Evolutionary conservation across 2,329 filamentous ascomycete species (phyloP), one percentile per base, ranked within the genome.

Genomic region (Fusarium miscanthi): DNA sequence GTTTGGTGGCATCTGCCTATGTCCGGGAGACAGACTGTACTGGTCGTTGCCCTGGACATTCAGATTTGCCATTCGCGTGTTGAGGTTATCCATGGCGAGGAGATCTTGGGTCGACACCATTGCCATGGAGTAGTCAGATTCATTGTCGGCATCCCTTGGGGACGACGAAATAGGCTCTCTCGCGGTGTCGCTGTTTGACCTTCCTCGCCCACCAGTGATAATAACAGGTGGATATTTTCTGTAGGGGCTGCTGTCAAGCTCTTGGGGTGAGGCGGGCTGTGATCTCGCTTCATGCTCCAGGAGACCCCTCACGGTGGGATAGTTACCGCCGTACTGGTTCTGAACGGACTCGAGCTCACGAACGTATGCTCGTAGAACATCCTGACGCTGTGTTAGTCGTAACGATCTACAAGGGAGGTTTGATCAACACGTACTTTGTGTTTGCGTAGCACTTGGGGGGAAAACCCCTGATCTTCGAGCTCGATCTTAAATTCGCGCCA

Each of bases 401-500:
- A 70, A 66, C 54, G 52, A 45, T 38, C 53, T 59, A 61, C 69
- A 52, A 54, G 46, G 37, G 41, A 54, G 27, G 25, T 33, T 53
- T 48, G 16, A 42, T 64, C 25, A 33, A 38, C 31, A 53, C 83
- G 53, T 80, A 90, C 89, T 84, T 90, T 88, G 81, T 91, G 86
- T 66, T 87, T 84, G 41, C 84, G 82, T 63, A 90, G 75, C 6
- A 90, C 84, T 33, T 88, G 84, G 48, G 82, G 82, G 4, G 88
- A 87, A 73, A 91, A 89, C 13, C 89, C 89, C 66, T 89, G 88
- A 42, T 82, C 83, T 52, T 88, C 84, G 30, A 91, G 82, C 72
- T 90, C 88, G n/a, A 83, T 78, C 67, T 86, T 85, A 77, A 91
- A 91, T 63, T 87, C 83, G 63, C 85, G 85, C 89, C 89, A 91